Evolutionary conservation across 1,139 yeast species (phyloP), one percentile per base, ranked within the genome.

Genomic region (Kluyveromyces sp.): DNA sequence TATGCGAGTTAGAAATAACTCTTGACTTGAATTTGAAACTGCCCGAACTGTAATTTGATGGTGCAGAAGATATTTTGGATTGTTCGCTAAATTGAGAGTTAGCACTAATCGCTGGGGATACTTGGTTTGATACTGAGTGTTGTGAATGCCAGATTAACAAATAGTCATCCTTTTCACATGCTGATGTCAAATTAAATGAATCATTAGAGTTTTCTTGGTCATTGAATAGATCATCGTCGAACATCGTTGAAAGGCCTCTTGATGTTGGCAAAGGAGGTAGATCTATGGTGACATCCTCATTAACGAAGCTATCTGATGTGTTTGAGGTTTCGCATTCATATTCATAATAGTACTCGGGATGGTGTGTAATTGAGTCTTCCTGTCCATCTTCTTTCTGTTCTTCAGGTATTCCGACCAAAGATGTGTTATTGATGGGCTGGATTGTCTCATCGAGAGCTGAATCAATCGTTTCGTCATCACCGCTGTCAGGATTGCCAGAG

Each of bases 151-250:
- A 59, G 4, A 68, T 58, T 6, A 63, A 56, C 10, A 61, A 44
- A 45, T 61, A 60, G 41, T 55, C 56, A 5, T 50, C 48, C 1
- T 60, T 57, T 32, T 67, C 69, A 52, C 69, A 63, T 8, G 73
- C 68, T 48, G 68, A 63, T 50, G 70, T 67, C 3, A 74, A 71
- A 51, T 75, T 78, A 41, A 73, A 73, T 7, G 73, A 68, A 49
- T 75, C 79, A 71, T 72, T 69, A 48, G 64, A 59, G 4, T 53
- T 50, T 26, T 60, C 64, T 26, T 40, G 43, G 8, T 55, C 56
- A 27, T 55, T 51, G 42, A 59, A 60, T 6, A 60, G 53, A 15
- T 59, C 61, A 25, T 59, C 63, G 26, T 54, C 52, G 38, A 56
- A 55, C 5, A 61, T 36, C 4, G 58, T 49, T 34, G 42, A 37